Base-by-base conservation (phyloP, 192 early-diverging fungal genomes). In the Rhizoclosmatium globosum region DNA sequence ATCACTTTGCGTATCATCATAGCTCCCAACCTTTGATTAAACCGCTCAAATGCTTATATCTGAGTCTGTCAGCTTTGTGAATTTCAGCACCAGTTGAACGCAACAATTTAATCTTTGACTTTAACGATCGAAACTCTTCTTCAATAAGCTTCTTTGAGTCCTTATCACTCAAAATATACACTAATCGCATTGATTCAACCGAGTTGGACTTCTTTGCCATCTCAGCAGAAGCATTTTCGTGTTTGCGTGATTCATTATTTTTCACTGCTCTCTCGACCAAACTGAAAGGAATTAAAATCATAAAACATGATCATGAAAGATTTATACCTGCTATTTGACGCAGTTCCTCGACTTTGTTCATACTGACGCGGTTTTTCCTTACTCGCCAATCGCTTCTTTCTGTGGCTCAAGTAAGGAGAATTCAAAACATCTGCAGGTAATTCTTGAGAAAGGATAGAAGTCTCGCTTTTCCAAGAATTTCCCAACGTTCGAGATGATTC, bases 71-170 rank as follows among this genome's bases (percentile, higher is more conserved):
- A 23, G 47, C 74, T 67, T 76, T 76, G 7, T 38, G 74, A 39
- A 76, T 67, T 53, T 76, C 74, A 13, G 39, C n/a, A 2, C 74
- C 74, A 41, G n/a, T 76, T 23, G 61, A 43, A 41, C 66, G 64
- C 64, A 76, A 46, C 0, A 76, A 41, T 45, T 66, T 64, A 4
- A 76, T 39, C 47, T 67, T 76, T 3, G 64, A n/a, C n/a, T 59
- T 56, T 21, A 76, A 45, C 47, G n/a, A 17, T 13, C 61, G 43
- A 76, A 76, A 76, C 41, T 76, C 74, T 41, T 76, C 74, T n/a
- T 76, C 72, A 11, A 74, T 47, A 15, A 62, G 42, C 59, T 45
- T 59, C 53, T 43, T 19, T 4, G 58, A 46, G 38, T 62, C 60
- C 23, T 62, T 59, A 11, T 74, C 72, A 45, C 44, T 62, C 31